Conservation (phyloP, 129 eudicot species). For the Tagetes erecta region DNA sequence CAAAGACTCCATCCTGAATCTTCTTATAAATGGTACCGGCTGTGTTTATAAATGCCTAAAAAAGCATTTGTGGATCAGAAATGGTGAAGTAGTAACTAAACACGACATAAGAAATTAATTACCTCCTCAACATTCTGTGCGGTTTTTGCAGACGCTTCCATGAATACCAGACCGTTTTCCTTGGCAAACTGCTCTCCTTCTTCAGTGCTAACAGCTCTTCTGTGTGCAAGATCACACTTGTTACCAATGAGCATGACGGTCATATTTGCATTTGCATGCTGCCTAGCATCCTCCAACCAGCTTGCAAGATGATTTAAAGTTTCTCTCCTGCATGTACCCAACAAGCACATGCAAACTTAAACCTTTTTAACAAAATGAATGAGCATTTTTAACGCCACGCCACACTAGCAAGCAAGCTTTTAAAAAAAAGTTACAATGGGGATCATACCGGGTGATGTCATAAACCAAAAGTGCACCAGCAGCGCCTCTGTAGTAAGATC, state of each 20-base stretch:
- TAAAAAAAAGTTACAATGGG: neutral
- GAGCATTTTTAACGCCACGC: neutral
- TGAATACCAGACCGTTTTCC: constrained; percentile 82
- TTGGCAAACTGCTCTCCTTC: constrained; percentile 96
- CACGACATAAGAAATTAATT: neutral
- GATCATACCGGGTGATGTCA: constrained; percentile 65
- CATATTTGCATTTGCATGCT: constrained; percentile 90
- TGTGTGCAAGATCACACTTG: constrained; percentile 80
- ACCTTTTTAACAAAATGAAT: neutral
- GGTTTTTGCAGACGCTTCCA: constrained; percentile 94
- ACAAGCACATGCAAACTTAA: neutral
- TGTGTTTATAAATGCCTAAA: constrained; percentile 84
- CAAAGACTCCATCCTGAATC: constrained; percentile 92
- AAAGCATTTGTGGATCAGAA: neutral
- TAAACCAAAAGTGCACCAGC: constrained; percentile 98
- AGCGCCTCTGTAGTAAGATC: constrained; percentile 97
- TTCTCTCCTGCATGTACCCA: constrained; percentile 63
- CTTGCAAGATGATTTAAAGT: constrained; percentile 90
- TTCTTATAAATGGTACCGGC: constrained; percentile 82
- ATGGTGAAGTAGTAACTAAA: neutral
- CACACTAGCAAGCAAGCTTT: neutral
- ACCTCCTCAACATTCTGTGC: constrained; percentile 96
- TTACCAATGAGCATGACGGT: constrained; percentile 91
- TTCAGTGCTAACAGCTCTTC: constrained; percentile 92
- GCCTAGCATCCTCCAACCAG: constrained; percentile 98